Conservation (phyloP, 2,329 filamentous ascomycete species). For the Xylaria digitata region DNA sequence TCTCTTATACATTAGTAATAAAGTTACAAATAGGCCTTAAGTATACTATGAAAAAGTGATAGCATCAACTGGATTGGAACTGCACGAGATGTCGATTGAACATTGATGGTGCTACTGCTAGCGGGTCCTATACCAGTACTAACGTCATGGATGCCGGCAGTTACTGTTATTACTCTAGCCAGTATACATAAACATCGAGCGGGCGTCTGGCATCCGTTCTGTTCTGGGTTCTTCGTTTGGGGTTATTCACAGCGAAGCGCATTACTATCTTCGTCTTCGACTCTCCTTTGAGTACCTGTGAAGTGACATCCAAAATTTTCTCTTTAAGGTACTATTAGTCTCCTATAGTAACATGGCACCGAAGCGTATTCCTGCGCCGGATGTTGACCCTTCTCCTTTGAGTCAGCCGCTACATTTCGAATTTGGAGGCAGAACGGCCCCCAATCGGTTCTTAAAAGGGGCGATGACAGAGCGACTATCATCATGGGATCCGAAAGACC, state of each 20-base stretch:
- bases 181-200: neutral
- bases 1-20: no score
- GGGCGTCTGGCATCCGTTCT: neutral
- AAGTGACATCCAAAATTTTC: neutral
- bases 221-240: neutral
- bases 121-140: no score
- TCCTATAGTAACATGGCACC: slow-evolving; percentile 16
- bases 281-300: neutral
- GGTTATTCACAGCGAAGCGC: neutral
- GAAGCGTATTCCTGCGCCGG: slow-evolving; percentile 11
- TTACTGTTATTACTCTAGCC: neutral
- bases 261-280: neutral
- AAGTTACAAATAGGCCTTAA: no score
- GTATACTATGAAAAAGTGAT: neutral
- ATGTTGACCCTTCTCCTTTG: slow-evolving; percentile 31
- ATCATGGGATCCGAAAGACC: slow-evolving; percentile 64
- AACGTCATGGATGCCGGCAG: slow-evolving; percentile 1
- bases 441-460: slow-evolving; percentile 69
- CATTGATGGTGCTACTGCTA: neutral
- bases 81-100: no score
- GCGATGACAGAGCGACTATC: slow-evolving; percentile 71
- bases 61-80: no score
- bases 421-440: slow-evolving; percentile 62
- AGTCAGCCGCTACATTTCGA: slow-evolving; percentile 46
- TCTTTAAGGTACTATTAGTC: neutral